Conservation (phyloP, 306 rosid genomes). For the Cyamopsis tetragonoloba region DNA sequence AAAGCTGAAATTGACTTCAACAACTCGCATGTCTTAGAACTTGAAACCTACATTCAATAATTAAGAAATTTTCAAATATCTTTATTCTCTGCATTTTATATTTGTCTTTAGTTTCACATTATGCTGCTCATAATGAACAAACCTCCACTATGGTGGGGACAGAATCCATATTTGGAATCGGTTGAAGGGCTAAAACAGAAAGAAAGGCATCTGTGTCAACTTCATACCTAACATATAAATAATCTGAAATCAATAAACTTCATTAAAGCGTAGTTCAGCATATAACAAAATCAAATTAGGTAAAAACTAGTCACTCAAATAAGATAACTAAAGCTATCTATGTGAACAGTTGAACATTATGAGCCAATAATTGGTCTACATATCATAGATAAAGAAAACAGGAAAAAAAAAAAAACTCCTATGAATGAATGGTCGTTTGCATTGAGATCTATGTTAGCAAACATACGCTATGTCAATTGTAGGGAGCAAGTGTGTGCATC, state of each 20-base stretch:
- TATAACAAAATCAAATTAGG: not conserved
- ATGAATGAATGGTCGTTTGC: too few species aligned
- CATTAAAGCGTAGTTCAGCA: slow-evolving; percentile 14
- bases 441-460: too few species aligned
- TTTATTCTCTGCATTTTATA: not conserved
- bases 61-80: slow-evolving; percentile 24
- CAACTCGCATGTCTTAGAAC: slow-evolving; percentile 81
- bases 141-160: slow-evolving; percentile 94
- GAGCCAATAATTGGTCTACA: not conserved
- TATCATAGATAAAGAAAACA: not conserved
- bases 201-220: slow-evolving; percentile 98
- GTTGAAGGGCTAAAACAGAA: slow-evolving; percentile 92
- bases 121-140: slow-evolving; percentile 26
- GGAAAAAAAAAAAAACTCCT: too few species aligned
- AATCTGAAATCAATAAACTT: slow-evolving; percentile 41
- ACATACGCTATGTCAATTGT: too few species aligned
- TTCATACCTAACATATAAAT: slow-evolving; percentile 65
- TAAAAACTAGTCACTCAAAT: not conserved
- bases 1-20: slow-evolving; percentile 78
- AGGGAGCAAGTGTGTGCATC: not conserved
- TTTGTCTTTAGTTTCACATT: not conserved
- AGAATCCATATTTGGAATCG: slow-evolving; percentile 74
- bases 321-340: not conserved
- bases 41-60: slow-evolving; percentile 70
- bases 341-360: not conserved